These are phyloP conservation scores for Syzygium malaccense DNA, from an alignment of 441 rosid species.

Conservation along the genomic window DNA sequence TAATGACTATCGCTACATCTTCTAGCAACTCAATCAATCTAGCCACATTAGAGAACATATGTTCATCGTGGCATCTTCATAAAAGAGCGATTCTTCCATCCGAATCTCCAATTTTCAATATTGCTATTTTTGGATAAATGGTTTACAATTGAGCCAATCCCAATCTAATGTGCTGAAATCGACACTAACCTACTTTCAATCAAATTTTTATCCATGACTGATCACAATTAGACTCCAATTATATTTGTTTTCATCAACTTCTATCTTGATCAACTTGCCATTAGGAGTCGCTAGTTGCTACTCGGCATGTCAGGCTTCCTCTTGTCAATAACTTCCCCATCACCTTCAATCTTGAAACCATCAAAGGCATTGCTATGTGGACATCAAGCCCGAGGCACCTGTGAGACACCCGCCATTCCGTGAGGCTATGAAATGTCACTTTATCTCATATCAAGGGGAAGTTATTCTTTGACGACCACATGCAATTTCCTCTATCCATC, in stretches of 20 bases:
- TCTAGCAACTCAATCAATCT: constrained; percentile 33
- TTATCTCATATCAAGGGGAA: constrained; percentile 65
- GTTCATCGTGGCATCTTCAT: constrained; percentile 27
- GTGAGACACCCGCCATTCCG: no score
- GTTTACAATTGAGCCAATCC: not conserved
- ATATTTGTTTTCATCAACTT: constrained; percentile 50
- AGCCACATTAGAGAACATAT: constrained; percentile 25
- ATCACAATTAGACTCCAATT: constrained; percentile 72
- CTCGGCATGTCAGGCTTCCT: no score
- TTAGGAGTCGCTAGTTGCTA: no score
- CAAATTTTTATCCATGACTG: constrained; percentile 55
- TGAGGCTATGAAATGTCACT: constrained; percentile 12
- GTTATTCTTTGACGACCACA: constrained; percentile 37
- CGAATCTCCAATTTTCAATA: constrained; percentile 51
- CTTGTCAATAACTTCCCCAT: no score
- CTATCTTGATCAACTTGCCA: constrained; percentile 9
- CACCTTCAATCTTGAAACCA: no score
- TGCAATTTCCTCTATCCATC: constrained; percentile 41
- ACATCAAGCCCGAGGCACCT: no score
- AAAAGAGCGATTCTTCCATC: constrained; percentile 38
- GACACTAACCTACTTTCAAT: constrained; percentile 65
- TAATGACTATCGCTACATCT: constrained; percentile 16
- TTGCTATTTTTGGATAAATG: constrained; percentile 31
- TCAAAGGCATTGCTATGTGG: constrained; percentile 17
- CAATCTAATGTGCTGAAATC: constrained; percentile 47